Conservation (phyloP, 495 filamentous ascomycete genomes). For the Hyaloscypha hepaticicola region DNA sequence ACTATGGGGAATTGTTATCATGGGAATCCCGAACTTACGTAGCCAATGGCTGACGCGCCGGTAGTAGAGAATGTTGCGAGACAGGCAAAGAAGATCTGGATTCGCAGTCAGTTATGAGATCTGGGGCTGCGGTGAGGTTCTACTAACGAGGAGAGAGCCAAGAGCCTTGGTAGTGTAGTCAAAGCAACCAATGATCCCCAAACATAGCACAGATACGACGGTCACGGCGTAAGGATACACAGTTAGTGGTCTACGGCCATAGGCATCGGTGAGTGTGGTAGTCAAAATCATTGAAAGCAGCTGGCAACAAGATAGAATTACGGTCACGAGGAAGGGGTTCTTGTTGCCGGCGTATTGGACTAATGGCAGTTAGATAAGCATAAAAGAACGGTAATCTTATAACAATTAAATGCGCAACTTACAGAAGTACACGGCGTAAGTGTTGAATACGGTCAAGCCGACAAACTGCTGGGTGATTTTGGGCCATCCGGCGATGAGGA, state of each 20-base stretch:
- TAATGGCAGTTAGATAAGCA: too few relatives aligned
- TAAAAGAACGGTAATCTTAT: too few relatives aligned
- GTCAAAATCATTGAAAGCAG: conserved; percentile 41
- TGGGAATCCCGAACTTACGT: too few relatives aligned
- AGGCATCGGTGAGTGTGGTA: conserved; percentile 34
- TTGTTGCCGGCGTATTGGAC: conserved; percentile 43
- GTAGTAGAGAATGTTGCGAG: conserved; percentile 39
- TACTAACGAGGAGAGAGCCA: conserved; percentile 36
- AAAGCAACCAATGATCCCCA: conserved; percentile 45
- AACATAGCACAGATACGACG: conserved; percentile 36
- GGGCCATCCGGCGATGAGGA: conserved; percentile 43
- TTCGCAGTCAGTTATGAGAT: conserved; percentile 37
- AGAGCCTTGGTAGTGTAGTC: conserved; percentile 36
- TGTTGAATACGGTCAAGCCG: conserved; percentile 43
- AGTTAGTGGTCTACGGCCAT: conserved; percentile 42
- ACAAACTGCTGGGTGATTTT: conserved; percentile 46
- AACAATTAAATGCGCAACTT: too few relatives aligned
- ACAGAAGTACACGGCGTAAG: conserved; percentile 45
- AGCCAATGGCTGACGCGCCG: conserved; percentile 41
- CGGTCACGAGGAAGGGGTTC: conserved; percentile 43
- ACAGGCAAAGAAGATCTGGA: conserved; percentile 22
- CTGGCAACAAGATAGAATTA: conserved; percentile 44
- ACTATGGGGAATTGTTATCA: too few relatives aligned
- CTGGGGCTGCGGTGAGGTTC: background rate
- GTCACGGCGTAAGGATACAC: conserved; percentile 39